These are phyloP conservation scores for Petunia secreta DNA, from an alignment of 257 asterid genomes.

Conservation along the genomic window DNA sequence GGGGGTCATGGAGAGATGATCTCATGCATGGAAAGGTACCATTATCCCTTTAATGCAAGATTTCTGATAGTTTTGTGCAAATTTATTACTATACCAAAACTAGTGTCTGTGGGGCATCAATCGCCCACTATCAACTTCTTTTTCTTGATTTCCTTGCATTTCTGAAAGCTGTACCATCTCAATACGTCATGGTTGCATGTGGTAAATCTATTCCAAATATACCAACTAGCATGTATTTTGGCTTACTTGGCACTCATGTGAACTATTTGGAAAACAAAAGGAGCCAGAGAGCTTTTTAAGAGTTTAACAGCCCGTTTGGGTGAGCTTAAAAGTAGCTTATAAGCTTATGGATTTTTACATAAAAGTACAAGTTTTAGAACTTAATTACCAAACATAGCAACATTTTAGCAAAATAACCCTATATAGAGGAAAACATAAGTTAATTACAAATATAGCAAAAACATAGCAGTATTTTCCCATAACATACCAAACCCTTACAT, in stretches of 20 bases:
- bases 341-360: background rate
- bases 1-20: constrained; percentile 98
- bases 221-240: background rate
- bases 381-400: too few relatives aligned
- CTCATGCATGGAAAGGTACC: constrained; percentile 96
- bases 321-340: background rate
- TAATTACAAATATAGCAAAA: too few relatives aligned
- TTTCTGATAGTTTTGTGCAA: constrained; percentile 1
- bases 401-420: too few relatives aligned
- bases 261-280: background rate
- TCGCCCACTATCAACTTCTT: background rate
- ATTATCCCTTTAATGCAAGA: constrained; percentile 20
- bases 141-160: background rate
- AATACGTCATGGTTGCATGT: background rate
- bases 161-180: background rate
- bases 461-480: too few relatives aligned
- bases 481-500: too few relatives aligned
- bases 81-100: background rate
- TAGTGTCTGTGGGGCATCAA: background rate
- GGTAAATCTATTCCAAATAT: background rate
- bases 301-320: background rate
- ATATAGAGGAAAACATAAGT: too few relatives aligned
- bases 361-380: too few relatives aligned
- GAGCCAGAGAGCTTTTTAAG: background rate
- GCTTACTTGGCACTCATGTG: background rate